Evolutionary conservation across 768 basidiomycete species (phyloP).

Genomic region (Pisolithus sp.): DNA sequence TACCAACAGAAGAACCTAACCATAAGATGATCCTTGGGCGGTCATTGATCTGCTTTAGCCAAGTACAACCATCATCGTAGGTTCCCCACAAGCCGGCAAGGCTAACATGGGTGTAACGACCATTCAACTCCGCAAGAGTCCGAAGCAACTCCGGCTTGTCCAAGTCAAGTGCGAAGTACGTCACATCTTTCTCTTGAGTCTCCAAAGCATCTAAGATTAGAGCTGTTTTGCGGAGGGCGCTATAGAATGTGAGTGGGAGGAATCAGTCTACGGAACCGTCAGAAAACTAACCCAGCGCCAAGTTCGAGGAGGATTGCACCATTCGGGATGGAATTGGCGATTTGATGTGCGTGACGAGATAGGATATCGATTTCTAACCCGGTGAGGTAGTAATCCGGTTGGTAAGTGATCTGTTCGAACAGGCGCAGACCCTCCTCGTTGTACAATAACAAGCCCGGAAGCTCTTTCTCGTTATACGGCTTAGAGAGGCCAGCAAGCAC

Average conservation of each 20-base stretch:
- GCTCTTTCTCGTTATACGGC: conserved; percentile 4
- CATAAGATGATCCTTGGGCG: conserved; percentile 3
- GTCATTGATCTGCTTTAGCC: neutral
- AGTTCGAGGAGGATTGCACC: conserved; percentile 2
- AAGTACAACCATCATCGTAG: conserved; percentile 5
- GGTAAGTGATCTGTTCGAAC: conserved; percentile 6
- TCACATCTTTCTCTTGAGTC: conserved; percentile 2
- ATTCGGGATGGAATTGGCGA: conserved; percentile 1
- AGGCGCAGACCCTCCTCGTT: conserved; percentile 5
- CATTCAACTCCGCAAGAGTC: conserved; percentile 2
- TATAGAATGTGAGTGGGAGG: neutral
- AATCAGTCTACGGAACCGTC: neutral
- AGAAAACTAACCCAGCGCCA: neutral
- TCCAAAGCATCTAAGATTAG: conserved; percentile 5
- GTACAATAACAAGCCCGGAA: conserved; percentile 4
- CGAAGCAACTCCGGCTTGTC: conserved; percentile 4
- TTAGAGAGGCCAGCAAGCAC: neutral
- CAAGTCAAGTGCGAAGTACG: conserved; percentile 6
- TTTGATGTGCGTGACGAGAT: neutral
- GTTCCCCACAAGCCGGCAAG: conserved; percentile 7
- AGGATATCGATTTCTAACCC: conserved; percentile 2
- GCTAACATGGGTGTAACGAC: conserved; percentile 2
- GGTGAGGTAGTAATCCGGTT: conserved; percentile 6
- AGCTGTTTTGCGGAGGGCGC: conserved; percentile 3
- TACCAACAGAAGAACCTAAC: conserved; percentile 6